Conservation (phyloP, 257 asterid species). For the Cinchona pubescens region DNA sequence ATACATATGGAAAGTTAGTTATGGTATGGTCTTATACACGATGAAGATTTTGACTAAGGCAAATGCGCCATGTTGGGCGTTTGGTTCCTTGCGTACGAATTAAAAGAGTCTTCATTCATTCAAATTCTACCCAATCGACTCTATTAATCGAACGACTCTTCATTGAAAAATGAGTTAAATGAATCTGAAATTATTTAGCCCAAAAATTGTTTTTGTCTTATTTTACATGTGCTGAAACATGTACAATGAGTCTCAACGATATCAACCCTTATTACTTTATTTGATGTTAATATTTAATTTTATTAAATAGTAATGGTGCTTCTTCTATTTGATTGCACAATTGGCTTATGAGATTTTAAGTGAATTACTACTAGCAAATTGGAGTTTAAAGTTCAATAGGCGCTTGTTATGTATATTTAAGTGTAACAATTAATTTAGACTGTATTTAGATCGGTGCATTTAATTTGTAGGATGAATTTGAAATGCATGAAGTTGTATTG, state of each 20-base stretch:
- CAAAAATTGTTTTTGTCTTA: background rate
- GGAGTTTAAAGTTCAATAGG: no score
- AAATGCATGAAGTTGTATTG: no score
- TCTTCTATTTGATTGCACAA: background rate
- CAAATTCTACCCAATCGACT: constrained; percentile 31
- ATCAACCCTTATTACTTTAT: background rate
- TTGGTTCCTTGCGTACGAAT: background rate
- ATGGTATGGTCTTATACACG: constrained; percentile 25
- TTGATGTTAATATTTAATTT: background rate
- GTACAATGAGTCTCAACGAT: constrained; percentile 12
- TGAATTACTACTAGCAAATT: no score
- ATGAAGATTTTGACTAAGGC: constrained; percentile 33
- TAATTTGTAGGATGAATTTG: no score
- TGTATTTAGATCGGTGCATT: no score
- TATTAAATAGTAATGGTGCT: background rate
- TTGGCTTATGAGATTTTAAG: no score
- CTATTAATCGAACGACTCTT: constrained; percentile 46
- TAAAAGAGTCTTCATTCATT: constrained; percentile 37
- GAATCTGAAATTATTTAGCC: constrained; percentile 27
- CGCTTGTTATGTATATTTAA: no score
- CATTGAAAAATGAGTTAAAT: constrained; percentile 34
- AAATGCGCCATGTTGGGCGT: constrained; percentile 21
- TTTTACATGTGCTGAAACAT: constrained; percentile 15
- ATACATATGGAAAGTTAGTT: background rate
- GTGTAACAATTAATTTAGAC: no score